phyloP scores from a whole-genome alignment of 805 yeast genomes.

The Lipomyces kockii region DNA sequence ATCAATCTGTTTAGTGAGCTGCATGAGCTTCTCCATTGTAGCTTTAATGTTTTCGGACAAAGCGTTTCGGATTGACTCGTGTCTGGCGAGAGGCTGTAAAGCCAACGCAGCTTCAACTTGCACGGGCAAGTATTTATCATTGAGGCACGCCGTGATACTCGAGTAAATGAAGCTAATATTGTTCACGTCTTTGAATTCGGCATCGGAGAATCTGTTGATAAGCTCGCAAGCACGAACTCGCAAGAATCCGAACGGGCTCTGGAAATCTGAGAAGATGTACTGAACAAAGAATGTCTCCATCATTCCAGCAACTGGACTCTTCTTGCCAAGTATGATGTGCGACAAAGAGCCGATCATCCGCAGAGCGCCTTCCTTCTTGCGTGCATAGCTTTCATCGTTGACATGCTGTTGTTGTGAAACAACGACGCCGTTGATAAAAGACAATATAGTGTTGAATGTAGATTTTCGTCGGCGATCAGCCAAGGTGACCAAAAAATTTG shows the following conservation, averaged over 20 bases:
- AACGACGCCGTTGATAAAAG: conserved; percentile 59
- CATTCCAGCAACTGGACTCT: conserved; percentile 62
- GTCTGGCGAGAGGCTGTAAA: conserved; percentile 73
- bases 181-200: conserved; percentile 59
- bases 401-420: conserved; percentile 41
- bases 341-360: conserved; percentile 78
- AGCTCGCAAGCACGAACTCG: conserved; percentile 62
- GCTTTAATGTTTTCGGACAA: conserved; percentile 72
- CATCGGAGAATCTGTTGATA: conserved; percentile 62
- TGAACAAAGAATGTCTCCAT: conserved; percentile 70
- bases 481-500: conserved; percentile 71
- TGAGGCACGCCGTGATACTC: conserved; percentile 48
- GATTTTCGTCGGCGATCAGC: conserved; percentile 67
- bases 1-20: conserved; percentile 78
- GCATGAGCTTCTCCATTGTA: conserved; percentile 78
- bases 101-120: conserved; percentile 85
- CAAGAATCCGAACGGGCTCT: conserved; percentile 62
- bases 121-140: conserved; percentile 67
- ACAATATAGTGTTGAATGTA: conserved; percentile 64
- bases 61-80: conserved; percentile 69
- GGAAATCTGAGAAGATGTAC: conserved; percentile 73
- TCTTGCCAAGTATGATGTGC: conserved; percentile 55
- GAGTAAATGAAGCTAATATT: conserved; percentile 62
- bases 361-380: conserved; percentile 76
- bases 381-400: conserved; percentile 50